Evolutionary conservation across 169 alveolate species (phyloP).

Genomic region (Plasmodium yoelii): DNA sequence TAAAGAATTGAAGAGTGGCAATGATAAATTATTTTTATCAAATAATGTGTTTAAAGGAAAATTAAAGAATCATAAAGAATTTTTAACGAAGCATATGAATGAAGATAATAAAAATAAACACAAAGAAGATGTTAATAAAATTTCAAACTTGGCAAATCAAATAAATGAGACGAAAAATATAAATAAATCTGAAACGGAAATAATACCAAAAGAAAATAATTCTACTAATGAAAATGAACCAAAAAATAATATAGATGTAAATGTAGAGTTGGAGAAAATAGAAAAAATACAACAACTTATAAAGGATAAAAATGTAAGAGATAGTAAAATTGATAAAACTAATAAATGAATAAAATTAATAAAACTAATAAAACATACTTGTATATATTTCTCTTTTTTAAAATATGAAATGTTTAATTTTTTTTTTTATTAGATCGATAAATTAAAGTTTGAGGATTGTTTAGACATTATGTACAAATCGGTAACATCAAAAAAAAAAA

Average conservation of each 20-base stretch:
- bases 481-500: constrained; percentile 15
- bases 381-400: background rate
- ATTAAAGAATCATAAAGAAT: constrained; percentile 40
- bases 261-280: constrained; percentile 21
- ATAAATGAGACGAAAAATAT: background rate
- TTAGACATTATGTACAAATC: constrained; percentile 63
- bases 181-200: background rate
- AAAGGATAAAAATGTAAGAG: constrained; percentile 22
- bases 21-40: constrained; percentile 7
- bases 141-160: background rate
- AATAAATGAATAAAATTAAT: no score
- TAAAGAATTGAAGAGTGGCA: constrained; percentile 16
- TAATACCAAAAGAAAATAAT: background rate
- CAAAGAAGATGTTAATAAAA: background rate
- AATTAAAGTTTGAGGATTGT: constrained; percentile 24
- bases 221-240: background rate
- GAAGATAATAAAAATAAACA: constrained; percentile 22
- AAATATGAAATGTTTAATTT: background rate
- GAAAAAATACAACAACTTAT: constrained; percentile 12
- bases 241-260: background rate
- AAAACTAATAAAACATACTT: background rate
- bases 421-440: constrained; percentile 25
- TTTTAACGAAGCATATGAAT: constrained; percentile 13
- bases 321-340: background rate
- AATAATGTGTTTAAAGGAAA: background rate